Evolutionary conservation across 1,139 yeast genomes (phyloP).

Genomic region (Diutina mesorugosa): DNA sequence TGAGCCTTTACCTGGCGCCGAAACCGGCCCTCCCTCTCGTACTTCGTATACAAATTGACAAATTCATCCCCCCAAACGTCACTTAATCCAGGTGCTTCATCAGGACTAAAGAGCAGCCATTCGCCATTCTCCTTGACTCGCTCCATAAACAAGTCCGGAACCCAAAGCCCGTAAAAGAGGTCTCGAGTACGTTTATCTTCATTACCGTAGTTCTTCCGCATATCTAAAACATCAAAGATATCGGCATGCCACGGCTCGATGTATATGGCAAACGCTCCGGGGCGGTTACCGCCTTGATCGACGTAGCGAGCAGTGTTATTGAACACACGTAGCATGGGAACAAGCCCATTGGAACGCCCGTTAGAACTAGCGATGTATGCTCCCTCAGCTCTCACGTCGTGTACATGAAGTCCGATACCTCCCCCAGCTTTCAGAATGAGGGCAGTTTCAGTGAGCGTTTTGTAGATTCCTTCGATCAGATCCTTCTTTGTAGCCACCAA

Average conservation of each 20-base stretch:
- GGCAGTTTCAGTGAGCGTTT: slow-evolving; percentile 77
- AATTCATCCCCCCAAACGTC: slow-evolving; percentile 79
- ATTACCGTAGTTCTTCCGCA: slow-evolving; percentile 83
- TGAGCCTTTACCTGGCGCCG: slow-evolving; percentile 73
- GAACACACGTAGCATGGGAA: slow-evolving; percentile 84
- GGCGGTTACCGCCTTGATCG: slow-evolving; percentile 91
- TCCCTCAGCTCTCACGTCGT: slow-evolving; percentile 76
- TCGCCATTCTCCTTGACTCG: slow-evolving; percentile 67
- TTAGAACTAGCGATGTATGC: slow-evolving; percentile 82
- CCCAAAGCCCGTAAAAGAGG: slow-evolving; percentile 84
- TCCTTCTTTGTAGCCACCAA: slow-evolving; percentile 75
- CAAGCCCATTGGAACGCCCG: slow-evolving; percentile 79
- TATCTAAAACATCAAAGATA: slow-evolving; percentile 68
- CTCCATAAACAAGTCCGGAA: slow-evolving; percentile 82
- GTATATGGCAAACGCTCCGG: slow-evolving; percentile 85
- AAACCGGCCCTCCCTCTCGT: slow-evolving; percentile 52
- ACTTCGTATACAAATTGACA: slow-evolving; percentile 52
- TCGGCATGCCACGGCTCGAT: slow-evolving; percentile 92
- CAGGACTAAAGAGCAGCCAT: slow-evolving; percentile 83
- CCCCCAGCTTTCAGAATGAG: slow-evolving; percentile 84
- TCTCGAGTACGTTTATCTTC: slow-evolving; percentile 88
- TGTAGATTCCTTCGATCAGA: slow-evolving; percentile 83
- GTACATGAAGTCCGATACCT: slow-evolving; percentile 79
- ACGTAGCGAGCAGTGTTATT: slow-evolving; percentile 89
- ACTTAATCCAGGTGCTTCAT: slow-evolving; percentile 74